Evolutionary conservation across 2,329 filamentous ascomycete species (phyloP).

Genomic region (Diaporthe aspalathi): DNA sequence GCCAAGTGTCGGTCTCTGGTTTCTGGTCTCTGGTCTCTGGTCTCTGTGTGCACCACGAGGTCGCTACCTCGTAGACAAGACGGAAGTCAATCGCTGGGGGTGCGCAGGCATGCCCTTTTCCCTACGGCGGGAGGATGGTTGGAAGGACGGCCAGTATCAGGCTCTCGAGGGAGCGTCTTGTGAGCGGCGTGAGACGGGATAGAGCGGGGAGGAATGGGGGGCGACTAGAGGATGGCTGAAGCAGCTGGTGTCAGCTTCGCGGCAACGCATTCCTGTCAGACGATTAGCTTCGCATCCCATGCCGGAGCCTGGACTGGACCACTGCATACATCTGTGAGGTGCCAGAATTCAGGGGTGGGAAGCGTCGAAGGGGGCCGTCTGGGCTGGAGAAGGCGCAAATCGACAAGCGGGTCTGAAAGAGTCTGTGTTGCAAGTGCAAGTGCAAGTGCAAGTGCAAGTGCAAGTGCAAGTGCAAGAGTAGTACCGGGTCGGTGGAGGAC

Average conservation of each 20-base stretch:
- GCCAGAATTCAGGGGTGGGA: background rate
- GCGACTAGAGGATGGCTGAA: slow-evolving; percentile 22
- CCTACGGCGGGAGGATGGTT: background rate
- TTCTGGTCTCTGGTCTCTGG: background rate
- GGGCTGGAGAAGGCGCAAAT: background rate
- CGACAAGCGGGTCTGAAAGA: background rate
- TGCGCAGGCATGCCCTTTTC: slow-evolving; percentile 10
- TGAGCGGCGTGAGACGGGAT: slow-evolving; percentile 8
- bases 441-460: background rate
- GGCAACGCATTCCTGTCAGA: slow-evolving; percentile 31
- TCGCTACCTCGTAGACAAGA: background rate
- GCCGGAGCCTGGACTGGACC: background rate
- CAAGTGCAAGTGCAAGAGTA: background rate
- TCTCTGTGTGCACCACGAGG: background rate
- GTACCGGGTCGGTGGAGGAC: slow-evolving; percentile 1
- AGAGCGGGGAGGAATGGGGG: slow-evolving; percentile 15
- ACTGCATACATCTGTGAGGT: slow-evolving; percentile 27
- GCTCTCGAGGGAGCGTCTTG: slow-evolving; percentile 13
- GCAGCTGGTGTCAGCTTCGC: slow-evolving; percentile 21
- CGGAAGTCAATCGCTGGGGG: background rate
- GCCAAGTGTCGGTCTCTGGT: background rate
- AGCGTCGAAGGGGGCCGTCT: background rate
- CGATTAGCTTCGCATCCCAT: slow-evolving; percentile 9
- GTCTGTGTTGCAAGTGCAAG: slow-evolving; percentile 4
- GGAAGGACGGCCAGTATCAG: slow-evolving; percentile 17